Conservation (phyloP, 805 yeast genomes). For the Ogataea wickerhamii region DNA sequence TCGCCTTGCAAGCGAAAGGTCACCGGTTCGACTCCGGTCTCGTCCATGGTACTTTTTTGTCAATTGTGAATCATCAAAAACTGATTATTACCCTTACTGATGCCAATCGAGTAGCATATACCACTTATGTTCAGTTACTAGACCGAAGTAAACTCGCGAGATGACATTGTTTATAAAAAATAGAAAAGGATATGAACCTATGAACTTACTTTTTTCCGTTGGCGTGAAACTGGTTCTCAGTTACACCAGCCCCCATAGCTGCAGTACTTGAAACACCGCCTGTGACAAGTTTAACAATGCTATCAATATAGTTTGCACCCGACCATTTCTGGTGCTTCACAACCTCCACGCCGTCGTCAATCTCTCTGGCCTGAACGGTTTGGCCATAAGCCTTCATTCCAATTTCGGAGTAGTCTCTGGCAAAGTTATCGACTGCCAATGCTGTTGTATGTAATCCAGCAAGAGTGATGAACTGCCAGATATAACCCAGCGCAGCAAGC, state of each 20-base stretch:
- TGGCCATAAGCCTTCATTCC: constrained; percentile 98
- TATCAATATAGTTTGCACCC: constrained; percentile 95
- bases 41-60: constrained; percentile 44
- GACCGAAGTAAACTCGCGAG: too few species aligned
- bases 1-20: constrained; percentile 76
- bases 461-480: constrained; percentile 96
- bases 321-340: constrained; percentile 99
- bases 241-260: constrained; percentile 98
- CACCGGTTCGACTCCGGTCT: constrained; percentile 77
- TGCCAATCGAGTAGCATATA: too few species aligned
- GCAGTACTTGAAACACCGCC: constrained; percentile 96
- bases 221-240: constrained; percentile 87
- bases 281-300: constrained; percentile 80
- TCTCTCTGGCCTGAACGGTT: constrained; percentile 81
- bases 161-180: neutral
- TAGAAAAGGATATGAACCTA: neutral
- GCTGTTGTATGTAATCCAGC: constrained; percentile 98
- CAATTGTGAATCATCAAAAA: too few species aligned
- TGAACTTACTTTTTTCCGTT: constrained; percentile 10
- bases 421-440: constrained; percentile 80
- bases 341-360: constrained; percentile 86
- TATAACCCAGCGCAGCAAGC: constrained; percentile 84
- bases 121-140: too few species aligned
- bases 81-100: too few species aligned
- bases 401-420: constrained; percentile 68